These are phyloP conservation scores for Middelhovenomyces tepae DNA, from an alignment of 805 yeast genomes.

Conservation along the genomic window DNA sequence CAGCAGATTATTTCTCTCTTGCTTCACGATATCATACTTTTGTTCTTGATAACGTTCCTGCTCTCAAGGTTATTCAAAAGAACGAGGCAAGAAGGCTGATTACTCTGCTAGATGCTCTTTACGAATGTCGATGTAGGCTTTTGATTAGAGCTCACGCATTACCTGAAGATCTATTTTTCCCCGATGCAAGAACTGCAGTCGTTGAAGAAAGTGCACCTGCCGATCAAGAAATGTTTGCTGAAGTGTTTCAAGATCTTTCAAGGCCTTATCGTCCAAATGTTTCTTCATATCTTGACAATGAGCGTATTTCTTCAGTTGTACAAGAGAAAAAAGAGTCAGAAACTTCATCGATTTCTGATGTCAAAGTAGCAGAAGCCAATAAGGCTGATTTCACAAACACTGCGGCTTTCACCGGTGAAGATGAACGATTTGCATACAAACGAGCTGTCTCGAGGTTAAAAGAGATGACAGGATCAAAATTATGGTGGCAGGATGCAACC, in stretches of 20 bases:
- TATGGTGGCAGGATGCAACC: slow-evolving; percentile 41
- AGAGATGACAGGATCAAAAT: slow-evolving; percentile 46
- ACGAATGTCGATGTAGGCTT: slow-evolving; percentile 59
- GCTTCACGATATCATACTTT: slow-evolving; percentile 52
- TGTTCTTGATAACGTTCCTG: slow-evolving; percentile 53
- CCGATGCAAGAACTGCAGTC: slow-evolving; percentile 34
- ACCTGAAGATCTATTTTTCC: slow-evolving; percentile 53
- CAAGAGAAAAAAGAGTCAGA: slow-evolving; percentile 6
- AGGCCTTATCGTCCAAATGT: slow-evolving; percentile 66
- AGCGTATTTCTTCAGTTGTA: slow-evolving; percentile 3
- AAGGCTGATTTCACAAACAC: slow-evolving; percentile 37
- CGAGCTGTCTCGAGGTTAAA: slow-evolving; percentile 60
- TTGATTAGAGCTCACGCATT: slow-evolving; percentile 41
- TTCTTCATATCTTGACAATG: slow-evolving; percentile 48
- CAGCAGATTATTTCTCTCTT: slow-evolving; percentile 62
- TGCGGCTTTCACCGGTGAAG: slow-evolving; percentile 64
- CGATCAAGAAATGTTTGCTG: slow-evolving; percentile 63
- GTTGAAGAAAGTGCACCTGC: slow-evolving; percentile 42
- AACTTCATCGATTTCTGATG: slow-evolving; percentile 1
- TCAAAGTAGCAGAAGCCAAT: slow-evolving; percentile 18
- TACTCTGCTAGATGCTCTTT: slow-evolving; percentile 57
- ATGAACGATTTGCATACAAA: slow-evolving; percentile 63
- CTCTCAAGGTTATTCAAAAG: slow-evolving; percentile 45
- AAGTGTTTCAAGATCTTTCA: slow-evolving; percentile 48
- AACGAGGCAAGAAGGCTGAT: slow-evolving; percentile 64